phyloP scores from a whole-genome alignment of 1,284 basidiomycete genomes.

The Coriolopsis trogii region DNA sequence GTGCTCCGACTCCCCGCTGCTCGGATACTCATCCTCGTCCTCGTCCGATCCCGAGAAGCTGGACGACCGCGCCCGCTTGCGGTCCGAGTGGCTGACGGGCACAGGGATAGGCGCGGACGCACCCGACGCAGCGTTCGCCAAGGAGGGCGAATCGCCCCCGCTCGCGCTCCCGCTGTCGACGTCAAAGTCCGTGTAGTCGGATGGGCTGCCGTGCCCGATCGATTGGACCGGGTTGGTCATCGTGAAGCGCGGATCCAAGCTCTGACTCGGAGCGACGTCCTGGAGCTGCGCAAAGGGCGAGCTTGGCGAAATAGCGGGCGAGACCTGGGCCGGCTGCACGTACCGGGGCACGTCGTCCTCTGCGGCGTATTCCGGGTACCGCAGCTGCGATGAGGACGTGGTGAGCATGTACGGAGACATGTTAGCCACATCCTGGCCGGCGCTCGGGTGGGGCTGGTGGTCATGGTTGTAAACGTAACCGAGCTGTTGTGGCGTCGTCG shows the following conservation, averaged over 20 bases:
- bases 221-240: conserved; percentile 11
- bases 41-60: conserved; percentile 29
- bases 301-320: conserved; percentile 31
- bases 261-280: conserved; percentile 17
- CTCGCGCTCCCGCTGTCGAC: conserved; percentile 15
- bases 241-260: conserved; percentile 30
- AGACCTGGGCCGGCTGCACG: conserved; percentile 33
- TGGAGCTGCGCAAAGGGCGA: conserved; percentile 26
- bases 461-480: conserved; percentile 17
- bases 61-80: conserved; percentile 26
- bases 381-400: conserved; percentile 14
- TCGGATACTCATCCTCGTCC: conserved; percentile 13
- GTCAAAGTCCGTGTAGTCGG: conserved; percentile 15
- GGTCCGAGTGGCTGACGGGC: neutral
- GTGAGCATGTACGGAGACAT: conserved; percentile 21
- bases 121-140: conserved; percentile 10
- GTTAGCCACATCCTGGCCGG: conserved; percentile 12
- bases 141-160: conserved; percentile 27
- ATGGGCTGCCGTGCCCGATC: conserved; percentile 10
- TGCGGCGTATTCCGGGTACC: conserved; percentile 19
- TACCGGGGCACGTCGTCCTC: conserved; percentile 25
- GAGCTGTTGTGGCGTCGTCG: conserved; percentile 13
- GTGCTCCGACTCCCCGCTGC: conserved; percentile 32
- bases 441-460: conserved; percentile 11
- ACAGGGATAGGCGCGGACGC: conserved; percentile 19